Base-by-base conservation (phyloP, 2,329 filamentous ascomycete genomes). In the Myriosclerotinia scirpicola region DNA sequence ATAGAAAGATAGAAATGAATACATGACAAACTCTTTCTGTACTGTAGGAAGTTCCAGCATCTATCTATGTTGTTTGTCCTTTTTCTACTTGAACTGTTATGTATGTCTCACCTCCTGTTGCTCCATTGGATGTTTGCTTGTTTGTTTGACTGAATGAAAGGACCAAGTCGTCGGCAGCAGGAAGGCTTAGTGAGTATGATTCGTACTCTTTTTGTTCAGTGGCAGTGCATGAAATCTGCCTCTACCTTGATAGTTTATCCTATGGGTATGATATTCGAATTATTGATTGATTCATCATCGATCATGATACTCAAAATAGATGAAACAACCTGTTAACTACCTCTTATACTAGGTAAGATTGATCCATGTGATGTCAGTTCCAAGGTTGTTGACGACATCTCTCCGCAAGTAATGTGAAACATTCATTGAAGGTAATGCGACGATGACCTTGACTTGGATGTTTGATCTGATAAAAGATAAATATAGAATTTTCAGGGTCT, bases 131-230 rank as follows among this genome's bases (percentile, higher is more conserved):
- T 54, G 50, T n/a, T 20, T 55, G 14, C 30, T n/a, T 34, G 53
- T 8, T 34, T 38, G 53, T 12, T 20, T 36, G 22, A 14, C 14
- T 34, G 9, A 14, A 55, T 40, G 54, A 20, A 20, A 22, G 12
- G 55, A 44, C 15, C 55, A 34, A 59, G 55, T 59, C 40, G 30
- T 36, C 55, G 55, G 55, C 55, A 59, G 55, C 40, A 46, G 40
- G 55, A 59, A 46, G 55, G 55, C 40, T 59, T 46, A 40, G 26
- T 46, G 55, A 42, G 26, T 26, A 7, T 42, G 36, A 56, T 56
- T 42, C 54, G 36, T 56, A 42, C 36, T 42, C 42, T n/a, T 59
- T 42, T 12, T 40, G 15, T 48, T 59, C 15, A 30, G 54, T 56
- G 54, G 54, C 54, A 56, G 55, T 59, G 26, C 55, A 59, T 44